Evolutionary conservation across 768 basidiomycete genomes (phyloP).

Genomic region (Leccinum imitatum): DNA sequence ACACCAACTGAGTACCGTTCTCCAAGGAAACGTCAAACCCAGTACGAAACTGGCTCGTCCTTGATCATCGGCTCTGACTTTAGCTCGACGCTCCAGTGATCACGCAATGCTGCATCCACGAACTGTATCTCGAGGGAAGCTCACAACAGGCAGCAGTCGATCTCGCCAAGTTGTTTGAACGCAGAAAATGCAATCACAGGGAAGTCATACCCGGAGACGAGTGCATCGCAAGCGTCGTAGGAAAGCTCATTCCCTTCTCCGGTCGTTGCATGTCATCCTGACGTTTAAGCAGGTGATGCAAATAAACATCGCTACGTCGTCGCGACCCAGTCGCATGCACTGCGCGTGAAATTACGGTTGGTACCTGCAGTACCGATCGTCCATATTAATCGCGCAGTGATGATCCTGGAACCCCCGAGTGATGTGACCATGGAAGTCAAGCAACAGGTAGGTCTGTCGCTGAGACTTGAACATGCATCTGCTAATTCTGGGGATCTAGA

Average conservation of each 20-base stretch:
- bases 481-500: constrained; percentile 38
- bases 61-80: constrained; percentile 29
- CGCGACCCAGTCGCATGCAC: constrained; percentile 75
- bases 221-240: constrained; percentile 79
- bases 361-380: constrained; percentile 88
- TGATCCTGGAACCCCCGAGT: constrained; percentile 90
- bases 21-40: constrained; percentile 87
- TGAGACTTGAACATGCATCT: background rate
- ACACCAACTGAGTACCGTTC: constrained; percentile 71
- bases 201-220: constrained; percentile 84
- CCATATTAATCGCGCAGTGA: constrained; percentile 88
- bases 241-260: constrained; percentile 37
- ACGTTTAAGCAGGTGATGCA: constrained; percentile 51
- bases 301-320: constrained; percentile 95
- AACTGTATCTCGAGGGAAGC: constrained; percentile 83
- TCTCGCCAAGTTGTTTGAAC: constrained; percentile 90
- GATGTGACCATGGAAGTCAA: constrained; percentile 74
- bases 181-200: constrained; percentile 92
- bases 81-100: constrained; percentile 77
- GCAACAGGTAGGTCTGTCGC: constrained; percentile 43
- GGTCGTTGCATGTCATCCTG: constrained; percentile 5
- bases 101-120: constrained; percentile 95
- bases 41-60: constrained; percentile 55
- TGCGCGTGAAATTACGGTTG: constrained; percentile 65
- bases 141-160: constrained; percentile 74